Base-by-base conservation (phyloP, 2,329 filamentous ascomycete genomes). In the Cryphonectria radicalis region DNA sequence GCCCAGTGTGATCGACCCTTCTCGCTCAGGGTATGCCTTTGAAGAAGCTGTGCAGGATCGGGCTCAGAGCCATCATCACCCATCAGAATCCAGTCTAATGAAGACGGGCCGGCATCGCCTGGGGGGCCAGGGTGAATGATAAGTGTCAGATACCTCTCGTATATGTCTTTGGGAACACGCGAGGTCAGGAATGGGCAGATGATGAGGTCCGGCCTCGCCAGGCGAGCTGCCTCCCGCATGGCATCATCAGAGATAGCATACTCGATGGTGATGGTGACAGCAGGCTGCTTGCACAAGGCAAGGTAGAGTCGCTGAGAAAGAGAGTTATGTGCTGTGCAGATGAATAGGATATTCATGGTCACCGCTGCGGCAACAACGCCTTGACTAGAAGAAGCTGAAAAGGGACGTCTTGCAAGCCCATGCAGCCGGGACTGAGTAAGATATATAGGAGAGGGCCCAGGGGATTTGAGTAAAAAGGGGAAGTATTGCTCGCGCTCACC, bases 241-340 rank as follows among this genome's bases (percentile, higher is more conserved):
- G 76, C 72, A 25, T 75, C 71, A 19, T 77, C 74, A 1, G 78
- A 79, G 46, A 79, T 73, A 40, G 78, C 81, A 77, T 81, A 83
- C 71, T 83, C 82, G 70, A 83, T 77, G 4, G 80, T 81, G 70
- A 83, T 77, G 3, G 80, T 80, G 70, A 83, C 77, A 35, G 80
- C 76, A 70, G 83, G 81, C 11, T 76, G 76, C 50, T 77, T 73
- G 2, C 79, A 79, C 25, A 83, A 74, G 5, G 77, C 78, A 28
- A 83, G 76, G 69, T 78, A 81, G 11, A 82, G 76, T 32, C 80
- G 77, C 73, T 83, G 82, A 7, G 82, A 83, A 7, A 83, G 76
- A 13, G 82, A 83, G 70, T 83, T 83, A 76, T 83, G 81, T n/a
- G 82, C 82, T 6, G 82, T 83, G 73, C 82, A 83, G n/a, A 83